Base-by-base conservation (phyloP, 768 basidiomycete species). In the Hirschioporus abietinus region DNA sequence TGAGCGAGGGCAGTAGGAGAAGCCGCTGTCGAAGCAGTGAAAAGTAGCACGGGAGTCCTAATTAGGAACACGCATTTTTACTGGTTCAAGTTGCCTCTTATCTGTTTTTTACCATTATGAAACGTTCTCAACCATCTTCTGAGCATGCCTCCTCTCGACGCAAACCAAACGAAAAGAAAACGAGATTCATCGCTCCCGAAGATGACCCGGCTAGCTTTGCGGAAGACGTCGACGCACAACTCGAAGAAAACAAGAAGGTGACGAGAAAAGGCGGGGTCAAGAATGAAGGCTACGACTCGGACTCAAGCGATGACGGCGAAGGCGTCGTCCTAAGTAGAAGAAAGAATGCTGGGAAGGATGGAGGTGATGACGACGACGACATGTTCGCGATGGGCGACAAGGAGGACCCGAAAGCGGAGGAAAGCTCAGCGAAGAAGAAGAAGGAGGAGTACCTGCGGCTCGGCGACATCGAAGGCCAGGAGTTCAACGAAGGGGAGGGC, bases 391-490 rank as follows among this genome's bases (percentile, higher is more conserved):
- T 82, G 68, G 87, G 78, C 2, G 86, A 88, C 67, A 86, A 85
- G 70, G 84, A 84, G 61, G 83, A 85, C 58, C 83, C 83, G 71
- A 78, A 74, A 67, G 73, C 71, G 64, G 79, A 81, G 12, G 80
- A 77, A n/a, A 70, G 70, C 35, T 69, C 65, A 67, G 66, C 69
- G 65, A 84, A 82, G 77, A 87, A 78, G 74, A 82, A 87, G 77
- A 85, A 86, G 73, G 84, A 88, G 69, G 86, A 88, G 73, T 97
- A 84, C 75, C 79, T 99, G 76, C 84, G 92, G 63, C 80, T 99
- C 20, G 93, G 93, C 7, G 96, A 99, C 74, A 96, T 99, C 72
- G 96, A 98, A 76, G 97, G 97, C 0, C 97, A 99, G 75, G 96
- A 95, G 74, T 99, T 99, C 71, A 85, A 81, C 0, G 85, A 78